These are phyloP conservation scores for Neurospora discreta DNA, from an alignment of 495 filamentous ascomycete species.

Conservation along the genomic window DNA sequence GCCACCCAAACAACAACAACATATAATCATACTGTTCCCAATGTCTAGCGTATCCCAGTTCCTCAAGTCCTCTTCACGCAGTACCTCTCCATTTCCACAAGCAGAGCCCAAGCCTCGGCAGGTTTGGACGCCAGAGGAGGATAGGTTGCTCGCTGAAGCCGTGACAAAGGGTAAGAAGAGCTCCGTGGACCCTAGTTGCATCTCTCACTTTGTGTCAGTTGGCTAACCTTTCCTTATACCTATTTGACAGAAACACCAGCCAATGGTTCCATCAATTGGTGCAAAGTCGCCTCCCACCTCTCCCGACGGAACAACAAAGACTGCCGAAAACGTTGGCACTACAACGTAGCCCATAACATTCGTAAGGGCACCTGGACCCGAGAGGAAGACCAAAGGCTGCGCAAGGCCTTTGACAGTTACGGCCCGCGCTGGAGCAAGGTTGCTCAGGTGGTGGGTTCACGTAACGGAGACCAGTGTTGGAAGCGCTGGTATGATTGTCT, in stretches of 20 bases:
- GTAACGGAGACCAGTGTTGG: conserved; percentile 26
- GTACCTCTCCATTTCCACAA: neutral
- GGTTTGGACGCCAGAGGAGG: conserved; percentile 21
- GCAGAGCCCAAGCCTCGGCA: conserved; percentile 9
- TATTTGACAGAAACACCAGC: conserved; percentile 11
- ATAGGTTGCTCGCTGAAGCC: conserved; percentile 12
- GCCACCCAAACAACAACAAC: neutral
- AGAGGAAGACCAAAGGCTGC: conserved; percentile 29
- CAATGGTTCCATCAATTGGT: conserved; percentile 28
- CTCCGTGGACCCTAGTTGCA: neutral
- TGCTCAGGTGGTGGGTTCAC: conserved; percentile 16
- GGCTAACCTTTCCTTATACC: neutral
- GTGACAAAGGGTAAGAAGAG: conserved; percentile 11
- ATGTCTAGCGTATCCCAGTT: neutral
- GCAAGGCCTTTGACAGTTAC: conserved; percentile 22
- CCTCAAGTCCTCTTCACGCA: neutral
- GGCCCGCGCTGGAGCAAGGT: conserved; percentile 27
- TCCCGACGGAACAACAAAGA: conserved; percentile 33
- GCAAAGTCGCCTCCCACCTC: conserved; percentile 25
- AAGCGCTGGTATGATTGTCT: conserved; percentile 26
- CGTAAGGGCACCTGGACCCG: conserved; percentile 29
- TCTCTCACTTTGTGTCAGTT: neutral
- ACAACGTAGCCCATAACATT: conserved; percentile 27
- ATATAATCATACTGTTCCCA: neutral
- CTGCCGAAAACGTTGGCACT: conserved; percentile 31